phyloP scores from a whole-genome alignment of 1,284 basidiomycete species.

The Cutaneotrichosporon cyanovorans region DNA sequence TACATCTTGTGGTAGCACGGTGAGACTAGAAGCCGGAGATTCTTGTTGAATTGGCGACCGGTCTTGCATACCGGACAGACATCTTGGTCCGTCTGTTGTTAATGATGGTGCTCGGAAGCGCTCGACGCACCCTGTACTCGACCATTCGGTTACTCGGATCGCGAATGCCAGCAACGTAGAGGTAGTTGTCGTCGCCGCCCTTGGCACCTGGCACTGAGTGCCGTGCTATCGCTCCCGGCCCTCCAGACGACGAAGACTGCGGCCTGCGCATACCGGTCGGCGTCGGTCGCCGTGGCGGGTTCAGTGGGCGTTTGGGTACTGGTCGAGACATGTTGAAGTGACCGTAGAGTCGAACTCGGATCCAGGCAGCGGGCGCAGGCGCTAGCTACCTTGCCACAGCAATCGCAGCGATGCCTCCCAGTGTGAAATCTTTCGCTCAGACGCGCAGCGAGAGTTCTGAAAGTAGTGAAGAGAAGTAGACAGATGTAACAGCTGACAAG shows the following conservation, averaged over 20 bases:
- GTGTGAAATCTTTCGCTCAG: too few relatives aligned
- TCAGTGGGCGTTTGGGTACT: neutral
- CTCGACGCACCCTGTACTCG: constrained; percentile 34
- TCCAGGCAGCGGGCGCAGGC: too few relatives aligned
- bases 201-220: constrained; percentile 8
- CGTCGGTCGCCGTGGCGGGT: neutral
- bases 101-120: neutral
- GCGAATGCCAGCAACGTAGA: constrained; percentile 39
- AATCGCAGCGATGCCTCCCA: too few relatives aligned
- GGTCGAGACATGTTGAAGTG: neutral
- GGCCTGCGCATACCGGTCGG: constrained; percentile 4
- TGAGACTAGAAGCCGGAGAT: constrained; percentile 85
- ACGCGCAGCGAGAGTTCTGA: too few relatives aligned
- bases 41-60: constrained; percentile 91
- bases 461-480: too few relatives aligned
- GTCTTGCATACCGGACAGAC: constrained; percentile 97
- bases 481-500: too few relatives aligned
- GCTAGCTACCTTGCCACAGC: too few relatives aligned
- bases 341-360: neutral
- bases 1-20: constrained; percentile 99
- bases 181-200: constrained; percentile 29
- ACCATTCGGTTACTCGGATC: constrained; percentile 39
- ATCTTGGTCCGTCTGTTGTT: constrained; percentile 72
- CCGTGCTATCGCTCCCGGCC: constrained; percentile 8
- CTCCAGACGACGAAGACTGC: neutral